Evolutionary conservation across 1,284 basidiomycete species (phyloP).

Genomic region (Austroboletus niveus): DNA sequence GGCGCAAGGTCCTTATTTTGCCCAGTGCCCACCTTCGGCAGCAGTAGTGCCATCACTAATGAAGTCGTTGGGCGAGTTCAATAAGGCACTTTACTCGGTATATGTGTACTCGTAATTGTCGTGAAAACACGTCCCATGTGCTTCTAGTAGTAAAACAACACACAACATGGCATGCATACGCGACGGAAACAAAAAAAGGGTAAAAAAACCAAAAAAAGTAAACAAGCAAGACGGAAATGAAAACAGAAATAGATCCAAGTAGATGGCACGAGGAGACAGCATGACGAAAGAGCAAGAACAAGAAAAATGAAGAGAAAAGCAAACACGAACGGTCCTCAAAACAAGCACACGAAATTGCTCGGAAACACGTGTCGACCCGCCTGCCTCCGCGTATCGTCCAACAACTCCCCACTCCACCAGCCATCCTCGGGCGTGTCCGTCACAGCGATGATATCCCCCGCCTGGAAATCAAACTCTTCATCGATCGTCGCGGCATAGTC

Average conservation of each 20-base stretch:
- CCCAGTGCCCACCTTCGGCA: too few species aligned
- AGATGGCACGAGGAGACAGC: background rate
- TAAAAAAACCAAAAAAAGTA: background rate
- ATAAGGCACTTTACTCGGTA: too few species aligned
- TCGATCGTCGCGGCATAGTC: conserved; percentile 86
- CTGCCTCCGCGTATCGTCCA: conserved; percentile 81
- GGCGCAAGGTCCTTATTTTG: too few species aligned
- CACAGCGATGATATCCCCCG: conserved; percentile 90
- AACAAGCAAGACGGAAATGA: too few species aligned
- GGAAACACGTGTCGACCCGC: conserved; percentile 86
- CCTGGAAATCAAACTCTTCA: conserved; percentile 90
- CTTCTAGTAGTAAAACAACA: background rate
- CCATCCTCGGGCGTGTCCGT: conserved; percentile 90
- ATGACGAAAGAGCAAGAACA: too few species aligned
- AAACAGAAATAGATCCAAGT: background rate
- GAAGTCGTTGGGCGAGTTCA: too few species aligned
- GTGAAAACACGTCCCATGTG: background rate
- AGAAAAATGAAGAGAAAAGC: background rate
- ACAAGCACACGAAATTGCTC: conserved; percentile 82
- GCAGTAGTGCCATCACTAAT: too few species aligned
- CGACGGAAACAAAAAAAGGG: background rate
- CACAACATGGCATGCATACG: background rate
- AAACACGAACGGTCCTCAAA: background rate
- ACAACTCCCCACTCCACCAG: conserved; percentile 87
- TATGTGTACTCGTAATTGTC: too few species aligned